A percentile compares a stretch with the other conserved stretches of the same genome.
phyloP scores from a whole-genome alignment of 78 protist genomes.

The Anaeramoeba ignava region DNA sequence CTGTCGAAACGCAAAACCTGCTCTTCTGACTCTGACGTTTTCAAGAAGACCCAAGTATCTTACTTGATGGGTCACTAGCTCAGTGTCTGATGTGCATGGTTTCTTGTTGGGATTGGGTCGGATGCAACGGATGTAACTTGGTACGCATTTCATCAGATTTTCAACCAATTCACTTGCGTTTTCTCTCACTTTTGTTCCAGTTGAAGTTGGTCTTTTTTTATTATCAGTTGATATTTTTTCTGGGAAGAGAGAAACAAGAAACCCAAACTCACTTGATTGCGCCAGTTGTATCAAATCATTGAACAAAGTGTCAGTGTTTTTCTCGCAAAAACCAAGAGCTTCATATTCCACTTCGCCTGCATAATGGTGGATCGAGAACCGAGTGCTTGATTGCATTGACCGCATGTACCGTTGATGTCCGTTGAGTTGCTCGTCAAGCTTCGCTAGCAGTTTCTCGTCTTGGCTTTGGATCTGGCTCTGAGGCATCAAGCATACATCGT shows the following conservation, averaged over 20 bases:
- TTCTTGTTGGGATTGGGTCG: constrained; percentile 64
- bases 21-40: constrained; percentile 78
- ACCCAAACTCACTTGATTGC: not conserved
- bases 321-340: too few species aligned
- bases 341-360: constrained; percentile 50
- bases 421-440: too few species aligned
- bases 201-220: constrained; percentile 1
- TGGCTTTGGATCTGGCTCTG: too few species aligned
- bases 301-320: too few species aligned
- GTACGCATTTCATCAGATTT: constrained; percentile 37
- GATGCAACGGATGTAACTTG: constrained; percentile 82
- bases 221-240: not conserved
- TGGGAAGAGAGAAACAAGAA: not conserved
- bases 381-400: too few species aligned
- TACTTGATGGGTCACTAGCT: constrained; percentile 29
- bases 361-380: constrained; percentile 38
- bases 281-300: constrained; percentile 39
- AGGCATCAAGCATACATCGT: constrained; percentile 64
- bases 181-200: constrained; percentile 6
- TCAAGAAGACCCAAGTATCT: constrained; percentile 77
- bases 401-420: too few species aligned
- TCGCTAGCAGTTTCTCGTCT: too few species aligned
- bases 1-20: constrained; percentile 81
- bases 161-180: constrained; percentile 43
- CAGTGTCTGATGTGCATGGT: constrained; percentile 31